Evolutionary conservation across 148 eudicot species (phyloP).

Genomic region (Chenopodium quinoa): DNA sequence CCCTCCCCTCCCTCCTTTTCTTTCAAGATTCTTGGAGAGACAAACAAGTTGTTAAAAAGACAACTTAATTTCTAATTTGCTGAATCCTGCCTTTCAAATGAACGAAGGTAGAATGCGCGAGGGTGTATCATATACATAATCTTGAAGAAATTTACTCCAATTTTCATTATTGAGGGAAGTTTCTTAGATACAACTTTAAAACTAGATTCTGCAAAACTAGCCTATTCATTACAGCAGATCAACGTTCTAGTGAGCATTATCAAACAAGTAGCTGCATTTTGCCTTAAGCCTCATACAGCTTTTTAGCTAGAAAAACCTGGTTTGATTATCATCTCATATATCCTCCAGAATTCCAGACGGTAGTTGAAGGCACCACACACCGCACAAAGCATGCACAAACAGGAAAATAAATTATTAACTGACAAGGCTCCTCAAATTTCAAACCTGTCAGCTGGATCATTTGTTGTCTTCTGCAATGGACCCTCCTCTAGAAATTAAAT

Average conservation of each 20-base stretch:
- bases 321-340: not conserved
- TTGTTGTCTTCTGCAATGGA: conserved; percentile 38
- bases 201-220: conserved; percentile 3
- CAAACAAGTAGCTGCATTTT: not conserved
- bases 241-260: conserved; percentile 2
- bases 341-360: not conserved
- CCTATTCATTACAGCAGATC: conserved; percentile 10
- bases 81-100: not conserved
- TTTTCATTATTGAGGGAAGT: conserved; percentile 1
- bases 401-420: not conserved
- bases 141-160: not conserved
- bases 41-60: not conserved
- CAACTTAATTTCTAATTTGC: not conserved
- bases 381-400: conserved; percentile 1
- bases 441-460: conserved; percentile 31
- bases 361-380: not conserved
- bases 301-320: conserved; percentile 4
- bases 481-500: conserved; percentile 52
- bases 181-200: conserved; percentile 3
- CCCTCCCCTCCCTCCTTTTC: not conserved
- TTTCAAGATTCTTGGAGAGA: not conserved
- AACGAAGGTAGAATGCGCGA: not conserved
- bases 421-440: conserved; percentile 9
- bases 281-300: not conserved
- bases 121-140: not conserved